Base-by-base conservation (phyloP, 2,329 filamentous ascomycete species). In the Parascedosporium putredinis region DNA sequence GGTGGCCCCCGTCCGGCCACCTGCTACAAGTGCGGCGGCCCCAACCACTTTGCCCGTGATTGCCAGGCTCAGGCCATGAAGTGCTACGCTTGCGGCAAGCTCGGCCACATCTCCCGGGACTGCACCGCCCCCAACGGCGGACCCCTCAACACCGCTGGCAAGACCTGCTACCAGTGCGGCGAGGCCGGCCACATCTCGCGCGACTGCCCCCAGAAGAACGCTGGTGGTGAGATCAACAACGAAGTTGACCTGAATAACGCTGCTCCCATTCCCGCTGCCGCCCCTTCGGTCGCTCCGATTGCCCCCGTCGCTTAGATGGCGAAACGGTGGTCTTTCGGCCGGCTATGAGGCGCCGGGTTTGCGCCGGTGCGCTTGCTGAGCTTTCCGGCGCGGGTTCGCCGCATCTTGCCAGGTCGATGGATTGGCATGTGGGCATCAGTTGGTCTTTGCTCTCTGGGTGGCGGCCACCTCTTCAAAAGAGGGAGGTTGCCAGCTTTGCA, bases 31-130 rank as follows among this genome's bases (percentile, higher is more conserved):
- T 86, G 82, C 65, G 81, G 81, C 58, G 81, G 91, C 29, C 93
- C 93, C 53, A 98, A 98, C 77, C 93, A 98, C 73, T 98, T 95
- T 65, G 93, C 93, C 56, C 86, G 93, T 57, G 93, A 98, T 64
- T 98, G 93, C 77, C 93, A 97, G 75, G 90, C 93, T 58, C 89
- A 95, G 70, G 88, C 89, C 55, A 95, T 95, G 88, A 96, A 96
- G 75, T 96, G 90, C 78, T 96, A 95, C 63, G 90, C 90, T 57
- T 96, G 90, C 65, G 90, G 90, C 66, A 95, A 95, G 75, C 81
- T 95, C 58, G 88, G 88, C 47, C 89, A 95, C 72, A 95, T 95
- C 68, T 94, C 87, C 9, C 75, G 77, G 60, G 93, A 98, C 70
- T 98, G 93, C 77, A 95, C 90, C 44, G 88, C 91, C 54, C 91